Evolutionary conservation across 495 filamentous ascomycete species (phyloP), one percentile per base, ranked within the genome.

Genomic region (Podospora pseudopauciseta): DNA sequence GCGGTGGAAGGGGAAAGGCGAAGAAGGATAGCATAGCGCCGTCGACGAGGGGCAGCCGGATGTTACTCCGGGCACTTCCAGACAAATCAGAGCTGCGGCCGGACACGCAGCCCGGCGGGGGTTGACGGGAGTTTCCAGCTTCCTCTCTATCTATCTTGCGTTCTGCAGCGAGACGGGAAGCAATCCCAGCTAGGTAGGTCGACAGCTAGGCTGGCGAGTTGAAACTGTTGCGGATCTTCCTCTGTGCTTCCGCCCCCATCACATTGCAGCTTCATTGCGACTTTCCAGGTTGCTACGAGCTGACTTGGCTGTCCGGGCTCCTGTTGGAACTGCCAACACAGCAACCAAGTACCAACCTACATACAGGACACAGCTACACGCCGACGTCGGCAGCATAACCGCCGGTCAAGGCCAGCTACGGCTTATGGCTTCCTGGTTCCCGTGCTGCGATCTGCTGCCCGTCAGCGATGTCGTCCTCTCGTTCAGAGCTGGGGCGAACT

Each of bases 251-350:
- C 55, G 55, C 27, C n/a, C n/a, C 44, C 44, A 15, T 13, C 61
- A 63, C 68, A 69, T 66, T 59, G 64, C 64, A 64, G 65, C 57
- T 63, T 64, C 55, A 58, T 20, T 58, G 23, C 55, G 23, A 58
- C 55, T 58, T 1, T 58, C 23, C 55, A 7, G n/a, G 55, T 19
- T 26, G n/a, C 55, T n/a, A 57, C 54, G 16, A 16, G 60, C 6
- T 63, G 60, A 44, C 23, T 26, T 30, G 60, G 27, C 18, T 63
- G 13, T 7, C 26, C 15, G 18, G 23, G 16, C 16, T 63, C 60
- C 7, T 34, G 60, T 32, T 63, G 9, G 27, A 28, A 32, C 28
- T 32, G 27, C 27, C 61, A 63, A 32, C 61, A 63, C 61, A 63
- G 27, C n/a, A 28, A 28, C 59, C 30, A 59, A 23, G 19, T 20